These are phyloP conservation scores for Penicillium chermesinum DNA, from an alignment of 495 filamentous ascomycete species.

Conservation along the genomic window DNA sequence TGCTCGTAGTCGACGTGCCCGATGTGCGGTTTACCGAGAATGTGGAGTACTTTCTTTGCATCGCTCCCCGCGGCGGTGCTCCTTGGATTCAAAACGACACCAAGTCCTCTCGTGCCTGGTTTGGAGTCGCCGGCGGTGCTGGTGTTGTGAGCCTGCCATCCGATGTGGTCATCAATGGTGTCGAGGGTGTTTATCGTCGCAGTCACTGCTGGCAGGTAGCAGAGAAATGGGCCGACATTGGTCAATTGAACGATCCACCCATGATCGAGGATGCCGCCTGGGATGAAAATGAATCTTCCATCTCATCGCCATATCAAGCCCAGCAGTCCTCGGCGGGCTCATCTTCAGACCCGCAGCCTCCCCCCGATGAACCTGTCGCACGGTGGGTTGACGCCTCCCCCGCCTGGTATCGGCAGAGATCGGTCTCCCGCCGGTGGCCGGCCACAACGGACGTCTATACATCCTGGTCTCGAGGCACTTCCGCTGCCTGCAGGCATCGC, in stretches of 20 bases:
- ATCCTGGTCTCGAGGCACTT: conserved; percentile 47
- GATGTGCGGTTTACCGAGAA: conserved; percentile 69
- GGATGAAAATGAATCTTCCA: conserved; percentile 39
- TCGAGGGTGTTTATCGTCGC: conserved; percentile 85
- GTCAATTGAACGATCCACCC: conserved; percentile 33
- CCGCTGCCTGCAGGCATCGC: conserved; percentile 48
- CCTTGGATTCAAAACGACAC: conserved; percentile 79
- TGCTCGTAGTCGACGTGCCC: conserved; percentile 84
- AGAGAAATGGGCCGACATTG: conserved; percentile 60
- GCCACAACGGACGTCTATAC: conserved; percentile 40
- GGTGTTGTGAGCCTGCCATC: conserved; percentile 71
- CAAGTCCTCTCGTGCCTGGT: conserved; percentile 68
- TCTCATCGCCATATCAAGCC: conserved; percentile 40
- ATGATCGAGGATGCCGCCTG: conserved; percentile 34
- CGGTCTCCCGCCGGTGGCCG: conserved; percentile 36
- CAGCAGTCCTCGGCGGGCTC: conserved; percentile 42
- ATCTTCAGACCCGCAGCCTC: conserved; percentile 25
- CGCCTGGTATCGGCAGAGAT: conserved; percentile 39
- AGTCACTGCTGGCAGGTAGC: conserved; percentile 89
- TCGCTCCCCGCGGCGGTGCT: conserved; percentile 72
- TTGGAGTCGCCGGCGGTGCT: conserved; percentile 65
- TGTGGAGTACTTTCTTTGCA: conserved; percentile 96
- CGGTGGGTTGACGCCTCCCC: conserved; percentile 29
- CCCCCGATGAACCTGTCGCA: conserved; percentile 26
- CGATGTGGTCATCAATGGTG: conserved; percentile 79